phyloP scores from a whole-genome alignment of 345 rosid species.

The Eucalyptus marginata region DNA sequence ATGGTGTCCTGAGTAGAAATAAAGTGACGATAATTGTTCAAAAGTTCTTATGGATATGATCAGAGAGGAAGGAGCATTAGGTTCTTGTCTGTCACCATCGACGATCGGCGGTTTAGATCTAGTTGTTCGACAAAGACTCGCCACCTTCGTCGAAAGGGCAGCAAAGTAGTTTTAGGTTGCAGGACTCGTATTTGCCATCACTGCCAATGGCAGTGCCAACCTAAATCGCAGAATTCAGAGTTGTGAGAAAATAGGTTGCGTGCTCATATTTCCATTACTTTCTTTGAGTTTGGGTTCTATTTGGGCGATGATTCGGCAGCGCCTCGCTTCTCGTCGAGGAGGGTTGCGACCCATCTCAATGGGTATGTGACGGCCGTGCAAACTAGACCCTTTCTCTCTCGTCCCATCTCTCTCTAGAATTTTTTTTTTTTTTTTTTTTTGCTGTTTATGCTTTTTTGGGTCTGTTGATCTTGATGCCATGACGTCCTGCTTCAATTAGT shows the following conservation, averaged over 20 bases:
- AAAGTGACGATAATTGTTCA: neutral
- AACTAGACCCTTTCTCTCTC: no score
- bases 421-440: no score
- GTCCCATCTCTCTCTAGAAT: no score
- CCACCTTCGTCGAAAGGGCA: neutral
- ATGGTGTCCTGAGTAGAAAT: neutral
- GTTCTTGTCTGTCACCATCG: neutral
- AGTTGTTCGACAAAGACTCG: neutral
- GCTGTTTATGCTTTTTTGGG: no score
- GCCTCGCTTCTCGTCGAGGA: accelerated
- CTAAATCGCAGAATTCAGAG: neutral
- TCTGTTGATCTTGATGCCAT: no score
- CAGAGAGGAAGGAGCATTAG: neutral
- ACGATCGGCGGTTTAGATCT: neutral
- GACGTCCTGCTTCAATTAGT: no score
- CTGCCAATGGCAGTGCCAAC: neutral
- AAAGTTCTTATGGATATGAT: neutral
- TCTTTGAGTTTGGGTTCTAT: neutral
- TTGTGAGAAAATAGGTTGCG: neutral
- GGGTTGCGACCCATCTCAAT: neutral
- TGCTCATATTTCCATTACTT: neutral
- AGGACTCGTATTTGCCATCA: accelerated
- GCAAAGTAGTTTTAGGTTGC: no score
- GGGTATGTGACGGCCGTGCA: no score
- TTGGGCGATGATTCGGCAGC: accelerated